A percentile compares a stretch with the other conserved stretches of the same genome.
Evolutionary conservation across 768 basidiomycete species (phyloP).

Genomic region (Obba rivulosa): DNA sequence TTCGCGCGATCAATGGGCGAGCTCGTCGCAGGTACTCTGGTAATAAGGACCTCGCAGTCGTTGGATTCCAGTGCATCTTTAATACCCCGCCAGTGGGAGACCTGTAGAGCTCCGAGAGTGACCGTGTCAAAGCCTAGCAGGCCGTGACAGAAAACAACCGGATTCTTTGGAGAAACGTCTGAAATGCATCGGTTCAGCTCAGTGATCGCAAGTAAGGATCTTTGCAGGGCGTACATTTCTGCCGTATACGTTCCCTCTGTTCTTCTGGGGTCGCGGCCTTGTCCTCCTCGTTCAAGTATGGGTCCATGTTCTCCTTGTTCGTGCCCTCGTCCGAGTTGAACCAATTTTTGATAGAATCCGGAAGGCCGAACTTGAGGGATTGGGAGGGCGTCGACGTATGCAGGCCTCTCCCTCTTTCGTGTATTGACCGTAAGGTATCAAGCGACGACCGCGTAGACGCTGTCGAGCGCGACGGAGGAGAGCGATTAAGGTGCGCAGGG

Average conservation of each 20-base stretch:
- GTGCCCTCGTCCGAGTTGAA: conserved; percentile 15
- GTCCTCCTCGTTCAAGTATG: conserved; percentile 20
- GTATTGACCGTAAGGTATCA: conserved; percentile 21
- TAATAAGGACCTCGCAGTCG: conserved; percentile 87
- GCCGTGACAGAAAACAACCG: conserved; percentile 94
- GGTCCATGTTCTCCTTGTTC: conserved; percentile 17
- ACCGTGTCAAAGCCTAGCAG: conserved; percentile 86
- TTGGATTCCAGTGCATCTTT: conserved; percentile 87
- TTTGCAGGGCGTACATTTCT: conserved; percentile 15
- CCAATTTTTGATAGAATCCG: conserved; percentile 19
- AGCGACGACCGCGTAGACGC: conserved; percentile 17
- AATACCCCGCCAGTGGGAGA: conserved; percentile 96
- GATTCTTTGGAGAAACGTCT: conserved; percentile 79
- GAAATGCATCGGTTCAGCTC: background rate
- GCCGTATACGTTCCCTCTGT: conserved; percentile 18
- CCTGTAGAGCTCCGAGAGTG: conserved; percentile 74
- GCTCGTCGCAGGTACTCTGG: conserved; percentile 90
- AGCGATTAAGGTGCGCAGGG: conserved; percentile 30
- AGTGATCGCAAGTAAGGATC: background rate
- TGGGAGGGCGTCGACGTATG: conserved; percentile 20
- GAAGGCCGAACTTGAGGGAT: conserved; percentile 13
- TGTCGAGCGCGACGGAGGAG: conserved; percentile 17
- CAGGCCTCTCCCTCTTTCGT: conserved; percentile 18
- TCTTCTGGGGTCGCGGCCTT: conserved; percentile 11
- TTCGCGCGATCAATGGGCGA: conserved; percentile 84